Evolutionary conservation across 2,329 filamentous ascomycete species (phyloP), one percentile per base, ranked within the genome.

Genomic region (Xylaria multiplex): DNA sequence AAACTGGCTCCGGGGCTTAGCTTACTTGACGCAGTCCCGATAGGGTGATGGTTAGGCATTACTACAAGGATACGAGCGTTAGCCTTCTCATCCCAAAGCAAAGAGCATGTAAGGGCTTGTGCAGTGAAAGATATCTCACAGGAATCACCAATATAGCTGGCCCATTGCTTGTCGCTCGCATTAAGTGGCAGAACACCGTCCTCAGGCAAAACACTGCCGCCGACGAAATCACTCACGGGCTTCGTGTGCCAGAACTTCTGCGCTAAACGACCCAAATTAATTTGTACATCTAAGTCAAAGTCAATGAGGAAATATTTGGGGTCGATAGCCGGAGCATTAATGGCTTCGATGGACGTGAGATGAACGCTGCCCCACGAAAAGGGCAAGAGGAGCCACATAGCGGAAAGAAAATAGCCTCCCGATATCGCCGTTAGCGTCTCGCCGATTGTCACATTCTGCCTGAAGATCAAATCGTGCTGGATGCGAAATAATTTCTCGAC

Each of bases 381-480:
- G 11, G 79, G 79, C 9, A 82, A 62, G 9, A 81, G 71, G 7
- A 70, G 66, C 77, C 79, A 82, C 64, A 77, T 78, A 9, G 78
- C 72, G 0, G 81, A 79, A n/a, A 75, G 73, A 16, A 81, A 72
- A 2, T 77, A 70, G 1, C 73, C 71, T 1, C 70, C 75, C 2
- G 70, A 69, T 2, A 69, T 64, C 0, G 76, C 73, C 70, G 81
- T 80, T 52, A 86, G 72, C 0, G 83, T 76, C 70, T 87, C 85
- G 0, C 78, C 81, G 2, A 85, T 74, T 0, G 84, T 82, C 0
- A 84, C 77, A 13, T 78, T 74, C 62, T 79, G 74, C 19, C 77
- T 73, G 72, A 85, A 85, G 16, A 86, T 78, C 9, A 86, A 75
- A 56, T 83, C 78, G 65, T 85, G 77, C 72, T 86, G 83, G 2